These are phyloP conservation scores for Laburnicola sp. DNA, from an alignment of 2,329 filamentous ascomycete species.

Conservation along the genomic window DNA sequence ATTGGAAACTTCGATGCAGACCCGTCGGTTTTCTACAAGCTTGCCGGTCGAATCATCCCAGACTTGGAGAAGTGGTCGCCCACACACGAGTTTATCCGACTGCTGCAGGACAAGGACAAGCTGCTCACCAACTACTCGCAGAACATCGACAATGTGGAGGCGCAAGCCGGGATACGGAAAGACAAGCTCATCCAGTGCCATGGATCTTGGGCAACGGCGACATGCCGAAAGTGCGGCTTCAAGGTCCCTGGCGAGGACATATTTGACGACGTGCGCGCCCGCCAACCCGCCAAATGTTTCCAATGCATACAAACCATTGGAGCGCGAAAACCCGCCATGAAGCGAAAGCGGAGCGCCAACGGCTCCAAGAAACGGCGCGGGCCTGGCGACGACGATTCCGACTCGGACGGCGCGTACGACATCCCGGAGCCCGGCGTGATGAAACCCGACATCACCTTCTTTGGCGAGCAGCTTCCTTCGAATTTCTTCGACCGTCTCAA, in stretches of 20 bases:
- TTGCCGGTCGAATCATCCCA: slow-evolving; percentile 89
- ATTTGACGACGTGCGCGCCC: slow-evolving; percentile 75
- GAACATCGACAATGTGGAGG: slow-evolving; percentile 96
- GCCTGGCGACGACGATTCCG: slow-evolving; percentile 57
- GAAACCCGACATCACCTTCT: slow-evolving; percentile 98
- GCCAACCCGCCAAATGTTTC: slow-evolving; percentile 76
- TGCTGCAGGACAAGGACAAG: slow-evolving; percentile 85
- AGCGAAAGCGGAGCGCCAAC: slow-evolving; percentile 57
- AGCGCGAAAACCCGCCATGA: slow-evolving; percentile 52
- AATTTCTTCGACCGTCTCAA: slow-evolving; percentile 79
- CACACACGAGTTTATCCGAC: slow-evolving; percentile 89
- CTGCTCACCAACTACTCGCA: slow-evolving; percentile 97
- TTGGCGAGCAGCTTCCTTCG: slow-evolving; percentile 85
- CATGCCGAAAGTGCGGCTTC: slow-evolving; percentile 79
- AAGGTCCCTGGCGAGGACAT: slow-evolving; percentile 75
- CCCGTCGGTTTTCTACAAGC: slow-evolving; percentile 84
- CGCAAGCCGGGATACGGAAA: slow-evolving; percentile 76
- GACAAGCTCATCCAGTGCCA: slow-evolving; percentile 94
- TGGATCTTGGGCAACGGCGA: slow-evolving; percentile 90
- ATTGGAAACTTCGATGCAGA: slow-evolving; percentile 84
- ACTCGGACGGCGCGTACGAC: slow-evolving; percentile 64
- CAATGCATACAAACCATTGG: slow-evolving; percentile 64
- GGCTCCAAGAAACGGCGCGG: slow-evolving; percentile 53
- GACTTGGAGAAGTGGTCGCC: slow-evolving; percentile 79
- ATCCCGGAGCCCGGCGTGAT: slow-evolving; percentile 76